These are phyloP conservation scores for Kuraishia capsulata DNA, from an alignment of 805 yeast genomes.

Conservation along the genomic window DNA sequence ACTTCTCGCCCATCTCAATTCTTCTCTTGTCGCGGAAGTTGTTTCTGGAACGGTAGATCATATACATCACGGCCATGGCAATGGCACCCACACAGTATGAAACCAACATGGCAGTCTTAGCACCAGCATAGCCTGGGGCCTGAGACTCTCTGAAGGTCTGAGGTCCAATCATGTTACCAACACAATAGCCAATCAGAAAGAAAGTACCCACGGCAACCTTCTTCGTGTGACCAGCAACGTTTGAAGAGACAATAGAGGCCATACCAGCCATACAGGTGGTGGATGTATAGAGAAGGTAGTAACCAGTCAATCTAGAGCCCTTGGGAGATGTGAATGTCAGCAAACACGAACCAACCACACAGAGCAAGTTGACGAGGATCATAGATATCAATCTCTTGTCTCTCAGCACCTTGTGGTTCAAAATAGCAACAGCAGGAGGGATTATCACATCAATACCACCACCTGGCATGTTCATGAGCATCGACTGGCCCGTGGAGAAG, in stretches of 20 bases:
- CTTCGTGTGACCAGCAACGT: slow-evolving; percentile 51
- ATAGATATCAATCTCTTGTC: slow-evolving; percentile 13
- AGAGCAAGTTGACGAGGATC: slow-evolving; percentile 12
- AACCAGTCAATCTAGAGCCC: slow-evolving; percentile 16
- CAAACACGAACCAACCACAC: slow-evolving; percentile 21
- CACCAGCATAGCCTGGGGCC: slow-evolving; percentile 34
- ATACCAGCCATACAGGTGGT: slow-evolving; percentile 16
- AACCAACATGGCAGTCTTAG: slow-evolving; percentile 26
- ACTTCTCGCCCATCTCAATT: slow-evolving; percentile 5
- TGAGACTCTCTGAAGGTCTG: slow-evolving; percentile 34
- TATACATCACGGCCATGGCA: slow-evolving; percentile 9
- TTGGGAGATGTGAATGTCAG: slow-evolving; percentile 20
- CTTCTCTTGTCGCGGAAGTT: slow-evolving; percentile 21
- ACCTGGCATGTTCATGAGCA: slow-evolving; percentile 26
- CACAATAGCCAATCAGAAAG: slow-evolving; percentile 38
- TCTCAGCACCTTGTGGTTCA: slow-evolving; percentile 7
- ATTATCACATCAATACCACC: slow-evolving; percentile 20
- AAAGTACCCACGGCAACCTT: slow-evolving; percentile 37
- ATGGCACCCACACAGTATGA: slow-evolving; percentile 7
- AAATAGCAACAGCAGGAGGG: slow-evolving; percentile 20
- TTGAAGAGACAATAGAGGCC: slow-evolving; percentile 30
- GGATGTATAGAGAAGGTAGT: slow-evolving; percentile 10
- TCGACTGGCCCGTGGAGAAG: slow-evolving; percentile 18
- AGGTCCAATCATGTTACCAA: slow-evolving; percentile 49
- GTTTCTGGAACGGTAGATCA: slow-evolving; percentile 25